A percentile compares a stretch with the other conserved stretches of the same genome.
Conservation (phyloP, 495 filamentous ascomycete species). For the Xylaria nigripes region DNA sequence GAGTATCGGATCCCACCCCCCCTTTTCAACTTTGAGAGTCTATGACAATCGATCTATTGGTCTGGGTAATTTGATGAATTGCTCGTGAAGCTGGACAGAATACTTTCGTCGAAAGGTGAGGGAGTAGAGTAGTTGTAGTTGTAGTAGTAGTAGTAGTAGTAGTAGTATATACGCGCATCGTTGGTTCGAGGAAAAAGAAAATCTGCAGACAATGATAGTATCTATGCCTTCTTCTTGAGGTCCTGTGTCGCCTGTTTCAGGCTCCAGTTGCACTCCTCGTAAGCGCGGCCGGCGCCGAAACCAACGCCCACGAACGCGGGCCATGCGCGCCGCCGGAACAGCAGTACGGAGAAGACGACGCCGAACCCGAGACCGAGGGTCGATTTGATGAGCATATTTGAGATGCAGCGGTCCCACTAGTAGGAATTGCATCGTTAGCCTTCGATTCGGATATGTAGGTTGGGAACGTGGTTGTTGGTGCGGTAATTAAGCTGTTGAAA, state of each 20-base stretch:
- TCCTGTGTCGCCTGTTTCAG: constrained; percentile 48
- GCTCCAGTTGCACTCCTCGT: constrained; percentile 78
- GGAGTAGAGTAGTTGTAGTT: too few relatives aligned
- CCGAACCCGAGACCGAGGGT: constrained; percentile 90
- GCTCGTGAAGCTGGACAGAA: neutral
- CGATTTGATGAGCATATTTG: constrained; percentile 91
- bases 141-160: too few relatives aligned
- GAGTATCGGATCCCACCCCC: neutral
- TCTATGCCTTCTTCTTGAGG: constrained; percentile 38
- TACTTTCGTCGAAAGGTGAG: neutral
- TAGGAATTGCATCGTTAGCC: constrained; percentile 12
- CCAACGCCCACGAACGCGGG: constrained; percentile 86
- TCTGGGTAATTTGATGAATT: neutral
- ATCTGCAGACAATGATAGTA: too few relatives aligned
- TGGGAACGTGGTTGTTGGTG: neutral
- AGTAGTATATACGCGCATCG: neutral
- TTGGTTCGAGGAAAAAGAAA: neutral
- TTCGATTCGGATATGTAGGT: neutral
- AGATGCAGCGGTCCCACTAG: constrained; percentile 97
- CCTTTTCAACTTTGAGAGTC: neutral
- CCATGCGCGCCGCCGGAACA: constrained; percentile 97
- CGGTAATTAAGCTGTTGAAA: constrained; percentile 2
- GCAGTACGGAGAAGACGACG: constrained; percentile 93
- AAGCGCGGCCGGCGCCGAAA: constrained; percentile 91
- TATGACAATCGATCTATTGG: neutral